These are phyloP conservation scores for Mollisia scopiformis DNA, from an alignment of 2,329 filamentous ascomycete genomes.

Conservation along the genomic window DNA sequence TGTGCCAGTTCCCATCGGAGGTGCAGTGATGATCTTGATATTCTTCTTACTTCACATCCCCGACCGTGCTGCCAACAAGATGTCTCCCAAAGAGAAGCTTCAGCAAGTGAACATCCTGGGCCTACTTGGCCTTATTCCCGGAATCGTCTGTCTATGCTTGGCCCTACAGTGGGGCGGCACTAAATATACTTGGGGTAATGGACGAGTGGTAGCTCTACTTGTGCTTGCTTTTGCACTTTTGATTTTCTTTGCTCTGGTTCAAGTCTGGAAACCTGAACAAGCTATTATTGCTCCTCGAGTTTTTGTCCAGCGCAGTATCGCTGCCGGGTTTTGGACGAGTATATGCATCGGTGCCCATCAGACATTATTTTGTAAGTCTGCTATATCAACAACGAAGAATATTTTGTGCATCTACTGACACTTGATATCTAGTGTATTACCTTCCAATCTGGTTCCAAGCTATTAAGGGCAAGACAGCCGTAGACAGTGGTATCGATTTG, in stretches of 20 bases:
- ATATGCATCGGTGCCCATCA: slow-evolving; percentile 6
- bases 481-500: slow-evolving; percentile 45
- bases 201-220: slow-evolving; percentile 38
- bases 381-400: not conserved
- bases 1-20: slow-evolving; percentile 44
- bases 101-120: slow-evolving; percentile 45
- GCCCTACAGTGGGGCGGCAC: slow-evolving; percentile 45
- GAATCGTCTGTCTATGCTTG: slow-evolving; percentile 36
- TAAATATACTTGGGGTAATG: slow-evolving; percentile 28
- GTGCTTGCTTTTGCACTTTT: slow-evolving; percentile 32
- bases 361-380: slow-evolving; percentile 11
- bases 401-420: not conserved
- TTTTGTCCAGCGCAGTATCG: slow-evolving; percentile 35
- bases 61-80: slow-evolving; percentile 19
- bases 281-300: slow-evolving; percentile 41
- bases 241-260: slow-evolving; percentile 34
- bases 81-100: slow-evolving; percentile 42
- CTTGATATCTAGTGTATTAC: slow-evolving; percentile 38
- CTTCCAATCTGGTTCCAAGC: slow-evolving; percentile 53
- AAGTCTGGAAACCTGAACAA: slow-evolving; percentile 25
- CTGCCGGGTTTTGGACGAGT: slow-evolving; percentile 25
- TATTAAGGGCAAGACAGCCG: slow-evolving; percentile 43
- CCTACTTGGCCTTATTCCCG: slow-evolving; percentile 41
- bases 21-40: slow-evolving; percentile 35
- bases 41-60: slow-evolving; percentile 38